Evolutionary conservation across 768 basidiomycete species (phyloP).

Genomic region (Kwoniella botswanensis): DNA sequence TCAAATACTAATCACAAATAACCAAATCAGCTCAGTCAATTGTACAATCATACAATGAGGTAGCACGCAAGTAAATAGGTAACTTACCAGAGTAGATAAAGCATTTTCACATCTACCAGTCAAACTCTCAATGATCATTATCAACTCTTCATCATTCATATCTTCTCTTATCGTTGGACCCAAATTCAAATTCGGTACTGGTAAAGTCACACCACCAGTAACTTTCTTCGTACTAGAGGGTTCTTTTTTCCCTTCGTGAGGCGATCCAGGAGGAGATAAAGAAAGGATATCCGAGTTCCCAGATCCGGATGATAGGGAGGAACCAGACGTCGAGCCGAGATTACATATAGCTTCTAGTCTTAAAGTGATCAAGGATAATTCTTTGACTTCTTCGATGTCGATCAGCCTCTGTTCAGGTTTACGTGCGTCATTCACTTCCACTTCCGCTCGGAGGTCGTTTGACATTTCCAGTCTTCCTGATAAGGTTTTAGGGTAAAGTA

Average conservation of each 20-base stretch:
- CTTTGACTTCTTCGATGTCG: slow-evolving; percentile 70
- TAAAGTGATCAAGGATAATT: slow-evolving; percentile 74
- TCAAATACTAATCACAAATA: slow-evolving; percentile 44
- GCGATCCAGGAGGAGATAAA: slow-evolving; percentile 55
- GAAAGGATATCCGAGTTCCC: not conserved
- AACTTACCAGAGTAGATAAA: slow-evolving; percentile 58
- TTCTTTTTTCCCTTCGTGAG: slow-evolving; percentile 45
- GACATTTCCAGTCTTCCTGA: slow-evolving; percentile 70
- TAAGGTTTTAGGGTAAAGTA: slow-evolving; percentile 77
- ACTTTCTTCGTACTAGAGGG: not conserved
- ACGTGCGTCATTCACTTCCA: slow-evolving; percentile 49
- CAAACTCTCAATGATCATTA: slow-evolving; percentile 76
- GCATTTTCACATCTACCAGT: slow-evolving; percentile 78
- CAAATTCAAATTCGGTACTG: slow-evolving; percentile 29
- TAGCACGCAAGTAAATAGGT: not conserved
- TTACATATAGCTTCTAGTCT: slow-evolving; percentile 74
- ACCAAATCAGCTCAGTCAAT: too few relatives aligned
- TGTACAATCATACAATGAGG: too few relatives aligned
- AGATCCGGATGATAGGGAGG: not conserved
- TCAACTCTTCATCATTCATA: slow-evolving; percentile 73
- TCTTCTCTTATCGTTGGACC: slow-evolving; percentile 71
- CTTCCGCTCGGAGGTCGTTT: slow-evolving; percentile 50
- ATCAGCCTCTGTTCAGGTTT: slow-evolving; percentile 45
- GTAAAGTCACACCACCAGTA: not conserved
- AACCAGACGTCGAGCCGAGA: not conserved